Percentiles rank a stretch among this genome's conserved stretches.
phyloP scores from a whole-genome alignment of 225 moss, liverwort and hornwort species.

The Thuidium tamariscinum region DNA sequence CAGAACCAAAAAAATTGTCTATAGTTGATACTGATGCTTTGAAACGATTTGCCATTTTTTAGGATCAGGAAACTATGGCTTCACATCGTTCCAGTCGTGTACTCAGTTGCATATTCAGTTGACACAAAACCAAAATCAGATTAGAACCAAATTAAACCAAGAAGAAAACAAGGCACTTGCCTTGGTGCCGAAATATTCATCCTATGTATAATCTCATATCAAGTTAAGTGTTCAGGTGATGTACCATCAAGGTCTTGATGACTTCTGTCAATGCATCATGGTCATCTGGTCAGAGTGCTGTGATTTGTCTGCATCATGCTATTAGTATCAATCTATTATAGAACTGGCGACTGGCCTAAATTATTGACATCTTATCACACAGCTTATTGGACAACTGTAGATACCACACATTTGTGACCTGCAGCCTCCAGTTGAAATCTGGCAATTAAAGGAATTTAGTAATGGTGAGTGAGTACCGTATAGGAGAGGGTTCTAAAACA shows the following conservation, averaged over 20 bases:
- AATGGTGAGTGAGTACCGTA: too few relatives aligned
- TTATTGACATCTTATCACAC: neutral
- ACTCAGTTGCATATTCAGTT: neutral
- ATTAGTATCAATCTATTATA: neutral
- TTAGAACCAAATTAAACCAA: neutral
- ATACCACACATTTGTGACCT: neutral
- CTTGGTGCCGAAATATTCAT: neutral
- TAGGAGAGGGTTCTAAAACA: too few relatives aligned
- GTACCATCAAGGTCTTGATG: neutral
- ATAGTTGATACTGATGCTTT: neutral
- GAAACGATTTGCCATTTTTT: neutral
- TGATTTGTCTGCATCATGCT: neutral
- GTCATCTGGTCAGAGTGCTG: neutral
- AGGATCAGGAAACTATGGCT: neutral
- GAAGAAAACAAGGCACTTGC: neutral
- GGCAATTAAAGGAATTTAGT: neutral
- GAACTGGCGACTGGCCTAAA: neutral
- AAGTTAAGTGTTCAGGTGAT: neutral
- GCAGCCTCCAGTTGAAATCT: neutral
- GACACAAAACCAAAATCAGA: neutral
- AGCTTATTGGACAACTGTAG: neutral
- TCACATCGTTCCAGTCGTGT: neutral
- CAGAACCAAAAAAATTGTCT: neutral
- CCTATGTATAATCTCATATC: neutral
- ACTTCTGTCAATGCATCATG: neutral